Base-by-base conservation (phyloP, 495 filamentous ascomycete species). In the Penicillium canariense region DNA sequence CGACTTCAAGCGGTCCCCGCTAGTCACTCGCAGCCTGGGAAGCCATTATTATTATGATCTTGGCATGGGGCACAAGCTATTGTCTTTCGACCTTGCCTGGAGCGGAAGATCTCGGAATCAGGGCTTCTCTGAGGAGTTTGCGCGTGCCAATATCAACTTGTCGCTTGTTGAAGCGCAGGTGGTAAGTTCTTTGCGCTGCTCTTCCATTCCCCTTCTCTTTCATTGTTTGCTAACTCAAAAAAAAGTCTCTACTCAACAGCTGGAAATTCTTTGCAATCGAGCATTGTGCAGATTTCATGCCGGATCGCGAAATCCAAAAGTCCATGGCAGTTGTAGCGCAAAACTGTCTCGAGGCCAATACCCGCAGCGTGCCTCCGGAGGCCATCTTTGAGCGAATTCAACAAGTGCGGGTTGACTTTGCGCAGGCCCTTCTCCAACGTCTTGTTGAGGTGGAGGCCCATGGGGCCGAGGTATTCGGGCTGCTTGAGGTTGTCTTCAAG, bases 221-320 rank as follows among this genome's bases (percentile, higher is more conserved):
- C 18, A 35, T 9, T 35, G 1, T 35, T 32, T 12, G 17, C 46
- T 32, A 15, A 48, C 46, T n/a, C n/a, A 48, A 1, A 2, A 8
- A 57, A 14, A 52, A 91, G 87, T 77, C 78, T 50, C 83, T 99
- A 30, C 84, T 96, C 47, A 80, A 88, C 55, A 87, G 89, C 54
- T 99, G 94, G 94, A 92, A 90, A 67, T 84, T 87, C 44, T 83
- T 99, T 11, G 84, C 90, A 10, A 77, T 92, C 42, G 93, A 97
- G 70, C 81, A 97, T 39, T 89, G 86, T 60, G 77, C 80, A 14
- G 84, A 85, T 52, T 76, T 94, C 30, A 75, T 80, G 35, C 73
- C 76, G 32, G 81, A 87, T 46, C 70, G 71, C 8, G 77, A 83
- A 27, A 72, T 94, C n/a, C 85, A 84, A 66, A 83, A 83, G 48